These are phyloP conservation scores for Cadophora luteo-olivacea DNA, from an alignment of 2,329 filamentous ascomycete species.

Conservation along the genomic window DNA sequence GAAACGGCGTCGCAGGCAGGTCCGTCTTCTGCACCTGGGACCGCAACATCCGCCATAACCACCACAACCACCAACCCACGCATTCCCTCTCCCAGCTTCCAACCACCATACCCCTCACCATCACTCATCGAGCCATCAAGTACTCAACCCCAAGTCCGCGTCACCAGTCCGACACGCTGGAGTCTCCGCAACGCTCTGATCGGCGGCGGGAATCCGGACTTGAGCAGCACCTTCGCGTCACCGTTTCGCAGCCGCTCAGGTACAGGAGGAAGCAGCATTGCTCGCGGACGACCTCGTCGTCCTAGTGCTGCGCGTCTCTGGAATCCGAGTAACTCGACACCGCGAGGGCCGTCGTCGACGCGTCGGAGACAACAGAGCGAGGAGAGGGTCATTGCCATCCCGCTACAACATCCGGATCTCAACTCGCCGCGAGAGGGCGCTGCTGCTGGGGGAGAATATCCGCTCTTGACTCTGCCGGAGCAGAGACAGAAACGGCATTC, in stretches of 20 bases:
- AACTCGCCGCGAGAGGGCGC: slow-evolving; percentile 36
- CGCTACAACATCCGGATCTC: slow-evolving; percentile 43
- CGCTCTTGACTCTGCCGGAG: slow-evolving; percentile 63
- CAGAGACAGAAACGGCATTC: slow-evolving; percentile 59
- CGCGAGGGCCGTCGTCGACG: slow-evolving; percentile 23
- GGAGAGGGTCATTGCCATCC: slow-evolving; percentile 39
- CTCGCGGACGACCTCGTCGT: slow-evolving; percentile 37
- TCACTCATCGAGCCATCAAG: slow-evolving; percentile 27
- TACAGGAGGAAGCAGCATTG: slow-evolving; percentile 38
- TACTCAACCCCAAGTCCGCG: slow-evolving; percentile 37
- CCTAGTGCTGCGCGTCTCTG: slow-evolving; percentile 54
- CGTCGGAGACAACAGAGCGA: slow-evolving; percentile 32
- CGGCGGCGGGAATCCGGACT: slow-evolving; percentile 34
- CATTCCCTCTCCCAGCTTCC: slow-evolving; percentile 41
- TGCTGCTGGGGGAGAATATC: slow-evolving; percentile 47
- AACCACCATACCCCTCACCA: slow-evolving; percentile 41
- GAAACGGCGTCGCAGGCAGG: slow-evolving; percentile 42
- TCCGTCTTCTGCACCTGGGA: slow-evolving; percentile 31
- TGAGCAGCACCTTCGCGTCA: slow-evolving; percentile 28
- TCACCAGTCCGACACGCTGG: slow-evolving; percentile 55
- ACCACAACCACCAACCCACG: slow-evolving; percentile 35
- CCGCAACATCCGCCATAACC: slow-evolving; percentile 33
- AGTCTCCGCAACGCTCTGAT: slow-evolving; percentile 43
- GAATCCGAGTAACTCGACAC: slow-evolving; percentile 67
- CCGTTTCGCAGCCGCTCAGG: slow-evolving; percentile 39